phyloP scores from a whole-genome alignment of 108 stramenopile genomes.

The Epithemia pelagica region DNA sequence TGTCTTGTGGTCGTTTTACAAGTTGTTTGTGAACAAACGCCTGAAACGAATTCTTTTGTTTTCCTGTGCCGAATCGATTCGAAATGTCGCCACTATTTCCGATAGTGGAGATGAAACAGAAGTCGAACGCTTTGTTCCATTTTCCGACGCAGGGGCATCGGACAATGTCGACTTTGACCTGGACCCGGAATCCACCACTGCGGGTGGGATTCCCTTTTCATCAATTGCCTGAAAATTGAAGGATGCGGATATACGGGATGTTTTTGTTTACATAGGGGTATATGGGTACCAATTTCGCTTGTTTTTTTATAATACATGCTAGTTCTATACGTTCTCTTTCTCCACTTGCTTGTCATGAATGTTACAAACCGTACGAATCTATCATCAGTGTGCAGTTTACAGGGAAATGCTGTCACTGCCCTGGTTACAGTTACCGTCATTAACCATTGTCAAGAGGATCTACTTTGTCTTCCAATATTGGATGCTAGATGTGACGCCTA shows the following conservation, averaged over 20 bases:
- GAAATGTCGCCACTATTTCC: constrained; percentile 22
- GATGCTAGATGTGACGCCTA: too few relatives aligned
- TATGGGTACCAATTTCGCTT: too few relatives aligned
- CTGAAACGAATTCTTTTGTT: constrained; percentile 85
- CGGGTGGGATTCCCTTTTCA: constrained; percentile 32
- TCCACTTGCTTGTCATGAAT: too few relatives aligned
- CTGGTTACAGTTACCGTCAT: too few relatives aligned
- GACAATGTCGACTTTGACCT: constrained; percentile 39
- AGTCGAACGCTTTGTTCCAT: constrained; percentile 24
- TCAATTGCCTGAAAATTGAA: background rate
- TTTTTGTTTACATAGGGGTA: too few relatives aligned
- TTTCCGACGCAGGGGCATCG: constrained; percentile 9
- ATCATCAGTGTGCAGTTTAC: too few relatives aligned
- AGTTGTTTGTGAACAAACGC: constrained; percentile 88
- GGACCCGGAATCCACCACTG: constrained; percentile 34
- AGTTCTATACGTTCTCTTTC: too few relatives aligned
- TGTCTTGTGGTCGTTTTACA: constrained; percentile 88
- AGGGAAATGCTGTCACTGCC: too few relatives aligned
- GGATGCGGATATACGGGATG: background rate
- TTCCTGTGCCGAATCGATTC: constrained; percentile 75
- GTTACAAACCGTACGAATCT: too few relatives aligned
- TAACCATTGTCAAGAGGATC: too few relatives aligned
- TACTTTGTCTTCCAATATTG: too few relatives aligned
- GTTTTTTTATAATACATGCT: too few relatives aligned
- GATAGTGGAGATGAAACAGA: constrained; percentile 22